Evolutionary conservation across 495 filamentous ascomycete genomes (phyloP), one percentile per base, ranked within the genome.

Genomic region (Podospora appendiculata): DNA sequence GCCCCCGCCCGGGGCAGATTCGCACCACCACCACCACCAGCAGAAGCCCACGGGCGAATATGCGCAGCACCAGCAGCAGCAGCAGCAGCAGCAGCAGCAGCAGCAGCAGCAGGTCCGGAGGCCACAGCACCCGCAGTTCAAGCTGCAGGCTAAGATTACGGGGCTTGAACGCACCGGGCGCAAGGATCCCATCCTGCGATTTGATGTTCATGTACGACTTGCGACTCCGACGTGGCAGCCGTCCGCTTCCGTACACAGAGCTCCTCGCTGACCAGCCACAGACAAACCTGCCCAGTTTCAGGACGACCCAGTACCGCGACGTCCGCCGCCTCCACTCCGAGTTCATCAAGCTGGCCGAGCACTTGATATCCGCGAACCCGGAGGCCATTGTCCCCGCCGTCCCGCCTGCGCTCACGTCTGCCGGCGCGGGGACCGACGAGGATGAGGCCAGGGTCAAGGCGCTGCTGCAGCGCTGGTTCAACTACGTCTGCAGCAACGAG

Each of bases 311-410:
- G 65, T 97, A 96, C 69, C 89, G 94, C 61, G 94, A 97, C 66
- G 88, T 99, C 49, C 87, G 93, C 53, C 87, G 94, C 40, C 87
- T 93, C 19, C 93, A 99, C 68, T 87, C 88, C 44, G 94, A 99
- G 64, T 99, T 99, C 60, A 77, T 85, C 52, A 97, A 97, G 63
- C 84, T 99, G 18, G 89, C 88, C 19, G 88, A 95, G 48, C 94
- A 99, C 64, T 74, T 99, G 32, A 87, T 96, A 58, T 94, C 90
- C 35, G 88, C 91, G 12, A 96, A 96, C 62, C 94, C 94, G 10
- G 94, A 99, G 72, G 88, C 91, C 19, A 75, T 97, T n/a, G 93
- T 99, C 13, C 94, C 94, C n/a, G 89, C 91, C 1, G 88, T 99
- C 7, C 94, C 94, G 39, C 88, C 91, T 14, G 79, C 91, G 6